Evolutionary conservation across 345 rosid genomes (phyloP).

Genomic region (Moricandia moricandioides): DNA sequence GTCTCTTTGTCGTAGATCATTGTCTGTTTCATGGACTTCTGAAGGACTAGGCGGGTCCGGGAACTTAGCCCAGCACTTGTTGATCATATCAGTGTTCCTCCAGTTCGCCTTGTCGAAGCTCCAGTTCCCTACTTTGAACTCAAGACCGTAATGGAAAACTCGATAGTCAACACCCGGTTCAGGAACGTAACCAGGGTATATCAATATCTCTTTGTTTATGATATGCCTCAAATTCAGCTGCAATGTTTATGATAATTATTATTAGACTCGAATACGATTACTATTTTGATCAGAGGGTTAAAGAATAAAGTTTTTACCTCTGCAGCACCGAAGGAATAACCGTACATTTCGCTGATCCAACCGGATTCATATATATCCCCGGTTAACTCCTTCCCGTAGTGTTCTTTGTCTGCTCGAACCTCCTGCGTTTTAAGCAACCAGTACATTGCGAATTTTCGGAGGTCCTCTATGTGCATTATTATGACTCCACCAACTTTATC

Average conservation of each 20-base stretch:
- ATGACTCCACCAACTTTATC: constrained; percentile 99
- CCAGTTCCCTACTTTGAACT: constrained; percentile 85
- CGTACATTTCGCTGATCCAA: constrained; percentile 99
- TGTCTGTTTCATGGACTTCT: constrained; percentile 51
- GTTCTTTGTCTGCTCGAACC: constrained; percentile 94
- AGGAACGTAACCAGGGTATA: constrained; percentile 94
- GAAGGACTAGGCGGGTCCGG: constrained; percentile 83
- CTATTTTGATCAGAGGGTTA: too few species aligned
- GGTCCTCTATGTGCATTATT: constrained; percentile 96
- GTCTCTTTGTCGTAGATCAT: constrained; percentile 54
- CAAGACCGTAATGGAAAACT: constrained; percentile 96
- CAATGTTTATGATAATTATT: constrained; percentile 6
- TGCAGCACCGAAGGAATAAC: constrained; percentile 99
- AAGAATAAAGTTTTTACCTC: constrained; percentile 44
- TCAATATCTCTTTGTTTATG: constrained; percentile 66
- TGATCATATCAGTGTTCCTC: constrained; percentile 75
- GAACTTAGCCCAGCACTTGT: constrained; percentile 83
- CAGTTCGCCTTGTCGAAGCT: constrained; percentile 96
- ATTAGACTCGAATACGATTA: too few species aligned
- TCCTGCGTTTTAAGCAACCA: constrained; percentile 98
- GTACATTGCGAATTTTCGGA: constrained; percentile 73
- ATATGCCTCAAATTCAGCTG: constrained; percentile 80
- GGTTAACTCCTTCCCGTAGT: constrained; percentile 79
- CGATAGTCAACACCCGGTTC: constrained; percentile 66
- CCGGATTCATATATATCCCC: constrained; percentile 92